A percentile compares a stretch with the other conserved stretches of the same genome.
Evolutionary conservation across 371 early-diverging fungal species (phyloP).

Genomic region (Rhizopus stolonifer): DNA sequence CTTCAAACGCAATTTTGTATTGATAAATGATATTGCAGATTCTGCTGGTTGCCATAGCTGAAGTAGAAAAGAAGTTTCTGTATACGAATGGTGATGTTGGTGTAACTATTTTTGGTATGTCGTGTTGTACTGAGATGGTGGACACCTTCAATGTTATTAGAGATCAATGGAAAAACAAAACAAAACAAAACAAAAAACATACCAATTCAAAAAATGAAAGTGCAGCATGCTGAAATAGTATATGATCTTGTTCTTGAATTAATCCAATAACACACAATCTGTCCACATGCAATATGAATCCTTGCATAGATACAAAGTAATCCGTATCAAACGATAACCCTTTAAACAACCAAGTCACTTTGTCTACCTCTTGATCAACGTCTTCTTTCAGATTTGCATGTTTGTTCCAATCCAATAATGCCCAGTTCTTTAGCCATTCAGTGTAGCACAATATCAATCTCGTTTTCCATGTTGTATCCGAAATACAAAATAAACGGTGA

Average conservation of each 20-base stretch:
- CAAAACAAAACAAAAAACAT: background rate
- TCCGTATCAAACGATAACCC: constrained; percentile 49
- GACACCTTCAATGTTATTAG: constrained; percentile 25
- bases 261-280: constrained; percentile 40
- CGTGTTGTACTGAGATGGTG: constrained; percentile 38
- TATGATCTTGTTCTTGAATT: constrained; percentile 44
- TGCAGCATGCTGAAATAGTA: constrained; percentile 53
- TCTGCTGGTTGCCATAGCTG: constrained; percentile 54
- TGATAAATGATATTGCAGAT: constrained; percentile 57
- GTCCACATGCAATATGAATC: constrained; percentile 52
- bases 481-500: constrained; percentile 37
- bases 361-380: constrained; percentile 22
- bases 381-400: constrained; percentile 24
- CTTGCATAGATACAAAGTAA: constrained; percentile 49
- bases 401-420: constrained; percentile 49
- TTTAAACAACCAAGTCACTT: constrained; percentile 44
- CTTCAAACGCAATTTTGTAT: constrained; percentile 45
- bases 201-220: constrained; percentile 60
- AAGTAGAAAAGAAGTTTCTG: constrained; percentile 50
- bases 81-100: constrained; percentile 54
- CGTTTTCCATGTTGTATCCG: constrained; percentile 54
- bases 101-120: constrained; percentile 53
- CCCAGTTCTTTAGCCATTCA: constrained; percentile 50
- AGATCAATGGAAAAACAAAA: too few species aligned
- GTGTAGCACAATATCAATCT: constrained; percentile 48